A percentile compares a stretch with the other conserved stretches of the same genome.
Conservation (phyloP, 805 yeast genomes). For the Nakazawaea populi region DNA sequence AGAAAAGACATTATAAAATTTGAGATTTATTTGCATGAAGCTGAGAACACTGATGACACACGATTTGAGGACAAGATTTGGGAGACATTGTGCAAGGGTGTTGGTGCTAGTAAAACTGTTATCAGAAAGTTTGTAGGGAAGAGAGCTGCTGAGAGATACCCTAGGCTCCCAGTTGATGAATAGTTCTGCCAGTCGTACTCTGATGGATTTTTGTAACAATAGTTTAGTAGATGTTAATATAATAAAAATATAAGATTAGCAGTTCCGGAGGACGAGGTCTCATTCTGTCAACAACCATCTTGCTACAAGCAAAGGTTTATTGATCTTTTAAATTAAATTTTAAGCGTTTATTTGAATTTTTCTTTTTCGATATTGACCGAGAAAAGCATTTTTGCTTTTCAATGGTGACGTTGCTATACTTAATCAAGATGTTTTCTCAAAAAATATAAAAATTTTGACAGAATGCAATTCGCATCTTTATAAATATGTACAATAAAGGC, state of each 20-base stretch:
- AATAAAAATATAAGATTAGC: neutral
- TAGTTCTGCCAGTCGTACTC: too few species aligned
- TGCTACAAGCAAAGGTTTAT: too few species aligned
- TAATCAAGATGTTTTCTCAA: neutral
- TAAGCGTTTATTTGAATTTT: neutral
- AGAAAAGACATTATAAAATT: constrained; percentile 76
- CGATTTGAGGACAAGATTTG: constrained; percentile 22
- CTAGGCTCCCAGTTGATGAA: neutral
- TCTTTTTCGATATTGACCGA: neutral
- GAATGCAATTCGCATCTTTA: constrained; percentile 1
- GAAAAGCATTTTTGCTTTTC: constrained; percentile 5
- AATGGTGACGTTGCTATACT: neutral
- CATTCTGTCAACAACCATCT: too few species aligned
- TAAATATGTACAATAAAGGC: constrained; percentile 2
- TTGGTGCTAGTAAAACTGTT: neutral
- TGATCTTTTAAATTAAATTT: neutral
- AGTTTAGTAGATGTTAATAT: neutral
- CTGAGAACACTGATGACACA: constrained; percentile 2
- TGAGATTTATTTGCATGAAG: constrained; percentile 32
- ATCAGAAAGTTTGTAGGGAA: neutral
- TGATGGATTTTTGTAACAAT: neutral
- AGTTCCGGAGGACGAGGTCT: too few species aligned
- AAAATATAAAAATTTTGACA: constrained; percentile 1
- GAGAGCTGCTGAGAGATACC: neutral
- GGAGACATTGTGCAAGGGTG: constrained; percentile 13